These are phyloP conservation scores for Scheffersomyces stipitis DNA, from an alignment of 805 yeast genomes.

Conservation along the genomic window DNA sequence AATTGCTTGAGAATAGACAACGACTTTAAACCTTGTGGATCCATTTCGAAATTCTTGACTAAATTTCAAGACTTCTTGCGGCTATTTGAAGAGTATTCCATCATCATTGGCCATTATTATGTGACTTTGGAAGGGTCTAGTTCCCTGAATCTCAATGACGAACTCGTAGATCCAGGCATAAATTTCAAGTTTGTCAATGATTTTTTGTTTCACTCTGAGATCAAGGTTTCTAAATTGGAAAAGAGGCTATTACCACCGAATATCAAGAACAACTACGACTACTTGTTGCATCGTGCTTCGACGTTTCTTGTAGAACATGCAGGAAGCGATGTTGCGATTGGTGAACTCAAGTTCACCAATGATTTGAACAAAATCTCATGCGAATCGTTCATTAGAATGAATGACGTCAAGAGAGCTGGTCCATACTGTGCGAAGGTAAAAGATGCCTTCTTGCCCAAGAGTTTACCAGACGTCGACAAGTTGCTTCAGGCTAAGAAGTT, in stretches of 20 bases:
- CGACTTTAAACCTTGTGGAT: slow-evolving; percentile 63
- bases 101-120: slow-evolving; percentile 27
- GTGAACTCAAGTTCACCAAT: slow-evolving; percentile 18
- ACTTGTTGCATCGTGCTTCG: slow-evolving; percentile 37
- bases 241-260: slow-evolving; percentile 24
- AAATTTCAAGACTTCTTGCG: slow-evolving; percentile 42
- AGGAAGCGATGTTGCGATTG: slow-evolving; percentile 12
- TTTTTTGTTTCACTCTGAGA: slow-evolving; percentile 24
- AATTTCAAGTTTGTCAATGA: slow-evolving; percentile 21
- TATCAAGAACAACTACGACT: slow-evolving; percentile 42
- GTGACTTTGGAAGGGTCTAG: slow-evolving; percentile 23
- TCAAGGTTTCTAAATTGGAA: slow-evolving; percentile 30
- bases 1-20: slow-evolving; percentile 78
- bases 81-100: slow-evolving; percentile 46
- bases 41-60: slow-evolving; percentile 51
- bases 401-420: slow-evolving; percentile 20
- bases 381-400: slow-evolving; percentile 34
- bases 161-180: slow-evolving; percentile 14
- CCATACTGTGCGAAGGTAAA: slow-evolving; percentile 20
- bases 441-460: slow-evolving; percentile 39
- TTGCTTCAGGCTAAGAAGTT: slow-evolving; percentile 33
- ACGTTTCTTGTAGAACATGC: slow-evolving; percentile 24
- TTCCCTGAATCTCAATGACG: slow-evolving; percentile 11
- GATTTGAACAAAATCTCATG: slow-evolving; percentile 40
- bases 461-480: slow-evolving; percentile 33